These are phyloP conservation scores for Piper betle DNA, from an alignment of 164 flowering plant genomes.

Conservation along the genomic window DNA sequence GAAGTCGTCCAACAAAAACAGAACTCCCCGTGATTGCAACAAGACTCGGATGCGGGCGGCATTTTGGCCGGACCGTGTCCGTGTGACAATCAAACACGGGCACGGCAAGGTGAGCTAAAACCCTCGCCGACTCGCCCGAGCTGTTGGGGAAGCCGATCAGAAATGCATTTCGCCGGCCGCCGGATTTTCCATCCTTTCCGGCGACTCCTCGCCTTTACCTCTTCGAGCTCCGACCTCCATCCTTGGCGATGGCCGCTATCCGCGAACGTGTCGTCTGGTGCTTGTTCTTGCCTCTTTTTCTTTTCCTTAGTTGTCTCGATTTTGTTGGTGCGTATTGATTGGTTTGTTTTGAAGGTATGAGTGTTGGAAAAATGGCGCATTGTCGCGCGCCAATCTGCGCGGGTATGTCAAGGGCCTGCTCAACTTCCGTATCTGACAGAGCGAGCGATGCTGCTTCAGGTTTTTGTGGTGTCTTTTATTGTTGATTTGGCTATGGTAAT, in stretches of 20 bases:
- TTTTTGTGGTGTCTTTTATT: neutral
- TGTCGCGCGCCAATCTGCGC: neutral
- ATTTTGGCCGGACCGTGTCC: no score
- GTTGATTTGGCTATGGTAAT: neutral
- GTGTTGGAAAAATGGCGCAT: neutral
- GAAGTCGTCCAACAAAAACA: no score
- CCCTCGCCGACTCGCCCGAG: neutral
- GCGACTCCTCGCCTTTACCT: neutral
- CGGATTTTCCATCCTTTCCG: neutral
- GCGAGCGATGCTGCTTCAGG: conserved; percentile 3
- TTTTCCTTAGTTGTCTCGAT: neutral
- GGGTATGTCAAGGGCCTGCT: conserved; percentile 2
- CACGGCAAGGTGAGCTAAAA: neutral
- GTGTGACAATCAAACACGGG: no score
- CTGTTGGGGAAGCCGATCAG: neutral
- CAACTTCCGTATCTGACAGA: neutral
- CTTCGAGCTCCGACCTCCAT: neutral
- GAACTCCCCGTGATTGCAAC: no score
- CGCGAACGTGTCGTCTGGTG: conserved; percentile 3
- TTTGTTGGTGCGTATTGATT: neutral
- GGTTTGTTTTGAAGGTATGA: neutral
- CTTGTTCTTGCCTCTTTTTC: neutral
- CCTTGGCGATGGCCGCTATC: conserved; percentile 1
- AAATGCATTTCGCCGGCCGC: conserved; percentile 2
- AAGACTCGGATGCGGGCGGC: no score